A percentile compares a stretch with the other conserved stretches of the same genome.
Conservation (phyloP, 1,284 basidiomycete genomes). For the Pterulicium gracile region DNA sequence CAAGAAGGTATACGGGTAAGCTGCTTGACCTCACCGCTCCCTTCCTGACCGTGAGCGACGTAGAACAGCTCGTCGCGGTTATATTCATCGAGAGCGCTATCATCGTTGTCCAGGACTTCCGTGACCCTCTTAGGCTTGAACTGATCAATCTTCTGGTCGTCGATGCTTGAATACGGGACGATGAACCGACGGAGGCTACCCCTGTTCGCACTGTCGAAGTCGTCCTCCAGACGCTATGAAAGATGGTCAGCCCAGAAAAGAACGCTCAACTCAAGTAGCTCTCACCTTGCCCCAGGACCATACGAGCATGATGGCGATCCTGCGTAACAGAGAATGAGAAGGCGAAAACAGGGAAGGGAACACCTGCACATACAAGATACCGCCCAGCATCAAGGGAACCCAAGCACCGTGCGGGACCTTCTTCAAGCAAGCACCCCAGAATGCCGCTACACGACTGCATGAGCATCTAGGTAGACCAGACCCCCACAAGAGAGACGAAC, state of each 20-base stretch:
- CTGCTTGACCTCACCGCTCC: slow-evolving; percentile 15
- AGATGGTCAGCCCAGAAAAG: background rate
- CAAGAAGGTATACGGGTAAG: slow-evolving; percentile 38
- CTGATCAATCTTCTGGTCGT: slow-evolving; percentile 5
- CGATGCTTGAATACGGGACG: slow-evolving; percentile 12
- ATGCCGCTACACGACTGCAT: too few species aligned
- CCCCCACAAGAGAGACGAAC: background rate
- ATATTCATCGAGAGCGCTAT: background rate
- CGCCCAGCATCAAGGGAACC: slow-evolving; percentile 50
- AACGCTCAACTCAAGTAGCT: background rate
- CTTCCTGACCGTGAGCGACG: background rate
- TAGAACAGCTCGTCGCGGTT: background rate
- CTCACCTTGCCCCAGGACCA: slow-evolving; percentile 54
- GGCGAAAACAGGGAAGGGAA: background rate
- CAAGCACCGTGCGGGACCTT: slow-evolving; percentile 55
- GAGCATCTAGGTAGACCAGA: background rate
- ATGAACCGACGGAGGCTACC: slow-evolving; percentile 45
- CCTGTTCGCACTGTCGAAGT: slow-evolving; percentile 45
- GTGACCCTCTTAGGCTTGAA: background rate
- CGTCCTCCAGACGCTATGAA: slow-evolving; percentile 40
- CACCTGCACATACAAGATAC: slow-evolving; percentile 27
- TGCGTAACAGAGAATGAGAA: too few species aligned
- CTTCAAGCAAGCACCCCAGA: slow-evolving; percentile 51
- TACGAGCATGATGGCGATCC: slow-evolving; percentile 37
- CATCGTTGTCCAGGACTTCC: background rate